Evolutionary conservation across 768 basidiomycete species (phyloP), one percentile per base, ranked within the genome.

Genomic region (Pisolithus microcarpus): DNA sequence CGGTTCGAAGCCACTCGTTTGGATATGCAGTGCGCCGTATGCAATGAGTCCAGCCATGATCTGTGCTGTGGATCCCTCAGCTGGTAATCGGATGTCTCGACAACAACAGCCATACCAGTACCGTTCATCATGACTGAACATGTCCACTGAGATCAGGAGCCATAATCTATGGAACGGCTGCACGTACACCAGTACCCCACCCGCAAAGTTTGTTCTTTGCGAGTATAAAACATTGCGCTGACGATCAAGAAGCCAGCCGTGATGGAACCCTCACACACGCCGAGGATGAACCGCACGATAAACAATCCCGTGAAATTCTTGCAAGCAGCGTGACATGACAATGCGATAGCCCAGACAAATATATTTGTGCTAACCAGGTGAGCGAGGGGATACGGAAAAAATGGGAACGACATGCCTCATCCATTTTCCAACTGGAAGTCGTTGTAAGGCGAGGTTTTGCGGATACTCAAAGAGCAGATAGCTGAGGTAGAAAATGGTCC

Each of bases 231-330:
- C 85, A 87, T 87, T 26, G 81, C 79, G 37, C 72, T 85, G 50
- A 87, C 80, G 46, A 88, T 83, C 75, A 88, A 66, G 64, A 89
- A 86, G 0, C 85, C 87, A 1, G 87, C 81, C 0, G 86, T 87
- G 56, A 85, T 79, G 4, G 71, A 72, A 3, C 76, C 85, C 64
- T 90, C 87, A 59, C 85, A 88, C 67, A 81, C 75, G 30, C 87
- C 87, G 6, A 89, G 65, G 19, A 89, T 69, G 13, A 86, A 56
- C 15, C 86, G 76, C 21, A 81, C 80, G 13, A 73, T 74, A 49
- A 88, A 78, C 1, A 88, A 71, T 1, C 77, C 79, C 34, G 75
- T 76, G 56, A 87, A 88, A 60, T 79, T 80, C 56, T 70, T 83
- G 72, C 85, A 87, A 0, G 85, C 87, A 0, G 84, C 83, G 54